phyloP scores from a whole-genome alignment of 352 stramenopile species.

The Albugo laibachii region DNA sequence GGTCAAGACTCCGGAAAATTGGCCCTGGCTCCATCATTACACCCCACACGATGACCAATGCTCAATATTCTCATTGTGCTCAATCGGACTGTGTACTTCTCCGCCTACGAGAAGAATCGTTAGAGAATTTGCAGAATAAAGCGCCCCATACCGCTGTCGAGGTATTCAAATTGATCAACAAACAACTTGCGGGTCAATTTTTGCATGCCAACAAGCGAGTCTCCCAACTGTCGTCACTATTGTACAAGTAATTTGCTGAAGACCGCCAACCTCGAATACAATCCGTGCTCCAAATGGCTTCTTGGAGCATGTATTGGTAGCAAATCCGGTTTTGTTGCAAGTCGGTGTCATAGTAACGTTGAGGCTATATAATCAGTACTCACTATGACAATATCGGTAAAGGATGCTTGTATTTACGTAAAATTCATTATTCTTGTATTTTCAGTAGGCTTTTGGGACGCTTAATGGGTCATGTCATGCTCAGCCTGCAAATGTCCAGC shows the following conservation, averaged over 20 bases:
- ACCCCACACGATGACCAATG: conserved; percentile 28
- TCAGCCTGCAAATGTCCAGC: too few relatives aligned
- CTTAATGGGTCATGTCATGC: too few relatives aligned
- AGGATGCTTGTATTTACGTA: too few relatives aligned
- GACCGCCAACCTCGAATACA: too few relatives aligned
- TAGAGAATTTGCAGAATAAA: conserved; percentile 30
- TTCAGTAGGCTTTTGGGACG: too few relatives aligned
- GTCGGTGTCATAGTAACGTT: too few relatives aligned
- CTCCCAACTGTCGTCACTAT: conserved; percentile 48
- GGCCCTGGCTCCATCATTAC: conserved; percentile 50
- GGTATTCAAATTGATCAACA: conserved; percentile 53
- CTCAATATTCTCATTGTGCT: conserved; percentile 21
- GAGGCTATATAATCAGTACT: too few relatives aligned
- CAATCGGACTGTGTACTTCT: conserved; percentile 43
- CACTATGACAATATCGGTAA: too few relatives aligned
- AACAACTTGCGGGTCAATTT: conserved; percentile 32
- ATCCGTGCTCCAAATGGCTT: too few relatives aligned
- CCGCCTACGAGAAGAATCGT: conserved; percentile 26
- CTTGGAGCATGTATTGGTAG: too few relatives aligned
- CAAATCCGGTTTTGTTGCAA: too few relatives aligned
- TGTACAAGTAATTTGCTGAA: conserved; percentile 14
- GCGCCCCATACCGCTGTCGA: conserved; percentile 45
- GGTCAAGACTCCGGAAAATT: conserved; percentile 49
- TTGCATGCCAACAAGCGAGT: conserved; percentile 54
- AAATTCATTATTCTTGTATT: too few relatives aligned